Base-by-base conservation (phyloP, 495 filamentous ascomycete species). In the Aspergillus panamensis region DNA sequence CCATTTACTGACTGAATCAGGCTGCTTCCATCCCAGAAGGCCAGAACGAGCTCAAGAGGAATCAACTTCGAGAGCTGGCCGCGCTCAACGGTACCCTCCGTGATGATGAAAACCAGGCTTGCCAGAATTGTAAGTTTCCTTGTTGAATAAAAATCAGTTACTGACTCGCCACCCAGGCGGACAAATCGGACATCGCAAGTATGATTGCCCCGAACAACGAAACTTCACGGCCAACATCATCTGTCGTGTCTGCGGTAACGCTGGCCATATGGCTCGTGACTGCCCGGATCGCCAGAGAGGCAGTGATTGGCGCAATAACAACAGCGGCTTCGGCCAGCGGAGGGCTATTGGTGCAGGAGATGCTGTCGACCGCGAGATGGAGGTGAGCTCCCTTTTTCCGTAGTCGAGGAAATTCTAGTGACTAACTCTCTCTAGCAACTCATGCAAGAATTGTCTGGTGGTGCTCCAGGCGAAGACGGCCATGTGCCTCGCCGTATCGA, bases 221-320 rank as follows among this genome's bases (percentile, higher is more conserved):
- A 99, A 99, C 73, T 97, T 88, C 75, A 97, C 95, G 21, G 91
- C 95, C 64, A 96, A 92, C 70, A 97, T 97, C 74, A 99, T 99
- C 72, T 99, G 95, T 79, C 93, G 94, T 62, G 89, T 96, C 66
- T 99, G 95, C 75, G 95, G 95, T 53, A 93, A 95, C 64, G 91
- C 91, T 56, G 91, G 91, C 1, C 91, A 96, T 66, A 92, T 96
- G 88, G 91, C 87, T 59, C 84, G 90, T 64, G 91, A 95, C 77
- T 99, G 94, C 78, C 90, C 91, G 20, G 92, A 97, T 67, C 84
- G 91, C 67, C 89, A 92, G 73, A 84, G 89, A 66, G 94, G 94
- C 68, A 84, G 84, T 29, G 91, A 90, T 69, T 97, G 90, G 91
- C 91, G 93, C 57, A 96, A 96, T 64, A 84, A 85, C 57, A 81